phyloP scores from a whole-genome alignment of 208 protist species.

The Leptomonas pyrrhocoris region DNA sequence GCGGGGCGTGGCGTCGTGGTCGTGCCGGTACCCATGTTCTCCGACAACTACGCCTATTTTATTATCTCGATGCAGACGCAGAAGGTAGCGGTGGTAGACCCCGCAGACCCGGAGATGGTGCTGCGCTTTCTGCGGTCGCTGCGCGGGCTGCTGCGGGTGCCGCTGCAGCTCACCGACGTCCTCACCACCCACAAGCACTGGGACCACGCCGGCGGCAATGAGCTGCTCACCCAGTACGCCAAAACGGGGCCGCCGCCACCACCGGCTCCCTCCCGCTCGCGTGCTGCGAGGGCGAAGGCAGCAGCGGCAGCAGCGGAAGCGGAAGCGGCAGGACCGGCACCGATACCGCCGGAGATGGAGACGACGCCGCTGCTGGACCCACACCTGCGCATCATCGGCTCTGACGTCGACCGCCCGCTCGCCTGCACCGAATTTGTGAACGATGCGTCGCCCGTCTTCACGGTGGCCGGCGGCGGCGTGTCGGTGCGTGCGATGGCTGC shows the following conservation, averaged over 20 bases:
- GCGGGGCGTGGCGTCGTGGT: constrained; percentile 36
- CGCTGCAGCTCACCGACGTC: constrained; percentile 73
- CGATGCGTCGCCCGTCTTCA: constrained; percentile 45
- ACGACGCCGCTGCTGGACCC: constrained; percentile 21
- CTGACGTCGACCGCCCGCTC: constrained; percentile 62
- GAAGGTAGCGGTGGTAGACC: constrained; percentile 72
- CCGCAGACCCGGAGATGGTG: constrained; percentile 69
- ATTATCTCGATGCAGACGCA: constrained; percentile 65
- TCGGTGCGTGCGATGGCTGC: constrained; percentile 61
- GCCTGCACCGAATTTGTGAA: constrained; percentile 60
- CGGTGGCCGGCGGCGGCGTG: constrained; percentile 52
- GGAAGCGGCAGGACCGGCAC: neutral
- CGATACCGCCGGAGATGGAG: neutral
- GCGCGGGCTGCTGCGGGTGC: constrained; percentile 34
- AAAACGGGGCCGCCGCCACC: constrained; percentile 1
- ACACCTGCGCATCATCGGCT: constrained; percentile 71
- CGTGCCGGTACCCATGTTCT: constrained; percentile 79
- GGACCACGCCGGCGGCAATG: constrained; percentile 95
- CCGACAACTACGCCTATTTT: constrained; percentile 93
- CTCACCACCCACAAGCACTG: constrained; percentile 97
- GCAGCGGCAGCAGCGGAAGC: constrained; percentile 7
- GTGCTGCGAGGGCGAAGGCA: too few relatives aligned
- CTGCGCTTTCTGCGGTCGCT: constrained; percentile 49
- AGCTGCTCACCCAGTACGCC: constrained; percentile 46
- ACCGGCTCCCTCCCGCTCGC: too few relatives aligned